These are phyloP conservation scores for Candida lessepsii DNA, from an alignment of 805 yeast genomes.

Conservation along the genomic window DNA sequence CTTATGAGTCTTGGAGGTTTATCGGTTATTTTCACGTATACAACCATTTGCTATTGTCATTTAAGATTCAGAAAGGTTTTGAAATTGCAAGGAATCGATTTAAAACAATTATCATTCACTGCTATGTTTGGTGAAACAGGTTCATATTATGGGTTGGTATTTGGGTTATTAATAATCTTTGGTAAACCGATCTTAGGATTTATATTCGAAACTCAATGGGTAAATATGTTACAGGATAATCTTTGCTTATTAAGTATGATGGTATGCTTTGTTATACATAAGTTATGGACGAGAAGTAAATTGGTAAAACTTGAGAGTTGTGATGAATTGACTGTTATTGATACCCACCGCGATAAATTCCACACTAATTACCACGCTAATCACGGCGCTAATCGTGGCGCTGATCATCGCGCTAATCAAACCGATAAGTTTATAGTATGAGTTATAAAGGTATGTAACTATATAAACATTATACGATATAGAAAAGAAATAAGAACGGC, in stretches of 20 bases:
- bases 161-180: conserved; percentile 17
- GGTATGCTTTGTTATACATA: background rate
- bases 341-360: too few species aligned
- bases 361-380: too few species aligned
- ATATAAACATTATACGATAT: background rate
- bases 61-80: conserved; percentile 67
- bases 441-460: conserved; percentile 1
- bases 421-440: background rate
- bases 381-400: too few species aligned
- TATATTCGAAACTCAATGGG: background rate
- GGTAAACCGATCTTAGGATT: background rate
- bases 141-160: conserved; percentile 59
- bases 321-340: background rate
- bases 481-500: background rate
- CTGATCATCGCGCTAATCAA: too few species aligned
- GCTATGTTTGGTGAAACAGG: conserved; percentile 65
- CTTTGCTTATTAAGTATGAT: background rate
- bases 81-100: conserved; percentile 56
- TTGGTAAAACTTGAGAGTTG: background rate
- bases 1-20: conserved; percentile 36
- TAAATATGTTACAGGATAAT: background rate
- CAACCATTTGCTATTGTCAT: conserved; percentile 48
- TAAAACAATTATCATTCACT: conserved; percentile 71
- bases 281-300: background rate
- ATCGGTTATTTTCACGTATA: conserved; percentile 41